phyloP scores from a whole-genome alignment of 768 basidiomycete genomes.

The Lactarius sanguifluus region DNA sequence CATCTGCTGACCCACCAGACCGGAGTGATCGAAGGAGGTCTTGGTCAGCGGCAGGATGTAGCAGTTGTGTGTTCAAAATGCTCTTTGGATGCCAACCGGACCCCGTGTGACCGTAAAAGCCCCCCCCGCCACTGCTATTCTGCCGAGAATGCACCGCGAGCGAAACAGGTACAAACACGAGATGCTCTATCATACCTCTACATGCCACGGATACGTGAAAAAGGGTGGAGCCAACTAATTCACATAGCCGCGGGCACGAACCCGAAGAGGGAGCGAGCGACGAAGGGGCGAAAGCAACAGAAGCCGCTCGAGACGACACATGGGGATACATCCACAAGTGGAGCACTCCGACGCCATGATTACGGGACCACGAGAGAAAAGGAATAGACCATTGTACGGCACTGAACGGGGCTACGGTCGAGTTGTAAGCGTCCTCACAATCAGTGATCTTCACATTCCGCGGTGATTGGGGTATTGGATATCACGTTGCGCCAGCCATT shows the following conservation, averaged over 20 bases:
- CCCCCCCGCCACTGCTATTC: not conserved
- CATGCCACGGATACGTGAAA: too few species aligned
- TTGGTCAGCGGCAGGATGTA: constrained; percentile 7
- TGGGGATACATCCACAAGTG: not conserved
- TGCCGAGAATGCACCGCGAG: constrained; percentile 1
- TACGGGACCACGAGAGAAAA: constrained; percentile 10
- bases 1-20: constrained; percentile 13
- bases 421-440: constrained; percentile 3
- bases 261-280: not conserved
- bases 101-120: not conserved
- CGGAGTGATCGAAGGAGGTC: constrained; percentile 6
- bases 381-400: not conserved
- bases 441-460: constrained; percentile 13
- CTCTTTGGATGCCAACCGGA: not conserved
- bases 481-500: constrained; percentile 15
- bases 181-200: not conserved
- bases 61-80: too few species aligned
- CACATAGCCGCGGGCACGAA: not conserved
- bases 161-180: not conserved
- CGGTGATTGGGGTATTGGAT: constrained; percentile 5
- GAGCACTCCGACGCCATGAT: not conserved
- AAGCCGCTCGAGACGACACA: not conserved
- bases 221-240: not conserved
- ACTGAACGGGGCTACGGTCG: constrained; percentile 6
- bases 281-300: not conserved